phyloP scores from a whole-genome alignment of 139 green algal species.

The Coelastrella sp. region DNA sequence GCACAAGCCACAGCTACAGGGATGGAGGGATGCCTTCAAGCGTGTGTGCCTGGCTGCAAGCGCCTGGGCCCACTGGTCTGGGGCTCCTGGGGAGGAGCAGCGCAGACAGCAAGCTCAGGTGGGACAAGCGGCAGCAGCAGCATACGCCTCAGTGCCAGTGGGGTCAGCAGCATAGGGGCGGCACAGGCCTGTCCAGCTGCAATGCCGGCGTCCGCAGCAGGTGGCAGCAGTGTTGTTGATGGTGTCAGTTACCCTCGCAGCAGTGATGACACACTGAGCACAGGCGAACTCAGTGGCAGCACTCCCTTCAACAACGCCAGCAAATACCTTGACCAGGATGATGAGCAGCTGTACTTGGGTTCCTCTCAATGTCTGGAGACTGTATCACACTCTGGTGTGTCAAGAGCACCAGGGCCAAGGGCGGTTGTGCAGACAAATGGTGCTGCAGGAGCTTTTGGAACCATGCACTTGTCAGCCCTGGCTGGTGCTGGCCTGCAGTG shows the following conservation, averaged over 20 bases:
- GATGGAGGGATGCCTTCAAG: not conserved
- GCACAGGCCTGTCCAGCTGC: not conserved
- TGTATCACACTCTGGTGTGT: no score
- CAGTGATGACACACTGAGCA: conserved; percentile 15
- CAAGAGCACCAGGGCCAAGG: no score
- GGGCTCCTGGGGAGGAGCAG: not conserved
- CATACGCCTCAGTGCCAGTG: not conserved
- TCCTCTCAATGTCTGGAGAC: no score
- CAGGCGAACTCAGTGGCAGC: not conserved
- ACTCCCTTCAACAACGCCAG: not conserved
- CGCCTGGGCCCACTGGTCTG: not conserved
- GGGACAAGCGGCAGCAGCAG: not conserved
- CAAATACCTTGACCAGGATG: not conserved
- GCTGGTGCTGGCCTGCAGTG: no score
- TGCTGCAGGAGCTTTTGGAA: no score
- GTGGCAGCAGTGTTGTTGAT: not conserved
- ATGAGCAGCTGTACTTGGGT: not conserved
- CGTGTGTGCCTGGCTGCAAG: not conserved
- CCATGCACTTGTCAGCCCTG: no score
- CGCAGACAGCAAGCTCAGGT: not conserved
- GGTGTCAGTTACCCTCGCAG: not conserved
- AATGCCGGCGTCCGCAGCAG: not conserved
- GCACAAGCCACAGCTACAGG: no score
- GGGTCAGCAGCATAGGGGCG: not conserved
- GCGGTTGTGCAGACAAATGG: no score